Percentiles rank a stretch among this genome's conserved stretches.
These are phyloP conservation scores for Microcyclospora tardicrescens DNA, from an alignment of 2,329 filamentous ascomycete species.

Conservation along the genomic window DNA sequence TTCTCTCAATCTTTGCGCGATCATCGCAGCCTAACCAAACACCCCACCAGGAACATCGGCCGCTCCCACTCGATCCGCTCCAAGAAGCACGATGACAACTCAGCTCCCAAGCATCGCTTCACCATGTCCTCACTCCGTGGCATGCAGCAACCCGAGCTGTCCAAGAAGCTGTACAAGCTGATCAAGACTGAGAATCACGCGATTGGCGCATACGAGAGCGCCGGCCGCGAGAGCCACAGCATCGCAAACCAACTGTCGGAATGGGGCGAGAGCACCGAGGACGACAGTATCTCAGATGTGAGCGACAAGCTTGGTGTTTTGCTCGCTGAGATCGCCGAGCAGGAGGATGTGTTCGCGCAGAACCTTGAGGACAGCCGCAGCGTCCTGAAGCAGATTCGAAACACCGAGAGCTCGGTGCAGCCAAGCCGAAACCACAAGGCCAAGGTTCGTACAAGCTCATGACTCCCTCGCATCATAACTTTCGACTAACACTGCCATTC, in stretches of 20 bases:
- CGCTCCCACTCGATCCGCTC: constrained; percentile 63
- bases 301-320: constrained; percentile 93
- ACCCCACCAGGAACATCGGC: constrained; percentile 21
- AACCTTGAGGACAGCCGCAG: constrained; percentile 73
- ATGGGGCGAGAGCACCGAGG: constrained; percentile 85
- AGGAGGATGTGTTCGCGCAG: constrained; percentile 80
- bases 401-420: constrained; percentile 91
- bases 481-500: neutral
- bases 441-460: constrained; percentile 37
- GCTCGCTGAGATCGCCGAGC: constrained; percentile 82
- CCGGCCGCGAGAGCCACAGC: constrained; percentile 67
- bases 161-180: constrained; percentile 74
- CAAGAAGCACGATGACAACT: constrained; percentile 39
- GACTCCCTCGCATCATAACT: neutral
- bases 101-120: constrained; percentile 53
- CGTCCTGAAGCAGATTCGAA: constrained; percentile 80
- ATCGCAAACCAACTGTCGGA: constrained; percentile 88
- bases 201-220: constrained; percentile 70
- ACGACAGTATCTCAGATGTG: constrained; percentile 77
- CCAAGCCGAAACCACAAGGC: constrained; percentile 75
- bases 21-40: neutral
- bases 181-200: constrained; percentile 93
- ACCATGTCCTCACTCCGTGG: constrained; percentile 77
- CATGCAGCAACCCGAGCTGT: constrained; percentile 72
- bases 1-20: no score